These are phyloP conservation scores for Chondrostereum purpureum DNA, from an alignment of 1,284 basidiomycete genomes.

Conservation along the genomic window DNA sequence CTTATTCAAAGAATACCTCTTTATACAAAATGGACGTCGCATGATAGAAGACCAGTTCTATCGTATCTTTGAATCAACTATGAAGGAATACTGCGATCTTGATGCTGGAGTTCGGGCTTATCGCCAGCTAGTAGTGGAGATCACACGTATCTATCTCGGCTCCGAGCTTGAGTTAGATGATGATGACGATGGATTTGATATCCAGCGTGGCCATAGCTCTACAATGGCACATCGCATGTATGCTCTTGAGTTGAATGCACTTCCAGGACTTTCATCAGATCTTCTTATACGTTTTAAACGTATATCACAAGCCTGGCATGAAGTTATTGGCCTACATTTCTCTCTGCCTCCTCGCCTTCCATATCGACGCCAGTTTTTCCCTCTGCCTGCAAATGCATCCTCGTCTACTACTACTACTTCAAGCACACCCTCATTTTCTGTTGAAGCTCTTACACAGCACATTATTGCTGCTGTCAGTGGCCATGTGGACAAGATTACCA, in stretches of 20 bases:
- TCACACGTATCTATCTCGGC: not conserved
- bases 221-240: not conserved
- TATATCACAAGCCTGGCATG: no score
- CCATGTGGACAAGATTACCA: no score
- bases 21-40: not conserved
- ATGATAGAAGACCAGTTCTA: not conserved
- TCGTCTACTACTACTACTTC: no score
- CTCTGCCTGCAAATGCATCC: no score
- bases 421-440: no score
- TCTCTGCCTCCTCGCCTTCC: no score
- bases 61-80: not conserved
- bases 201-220: not conserved
- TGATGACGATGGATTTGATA: not conserved
- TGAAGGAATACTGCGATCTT: not conserved
- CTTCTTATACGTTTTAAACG: not conserved
- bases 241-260: not conserved
- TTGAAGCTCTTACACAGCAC: no score
- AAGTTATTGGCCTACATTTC: no score
- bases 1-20: not conserved
- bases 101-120: not conserved
- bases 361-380: no score
- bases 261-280: not conserved
- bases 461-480: no score
- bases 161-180: not conserved
- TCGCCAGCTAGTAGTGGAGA: not conserved